Evolutionary conservation across 106 monocot genomes (phyloP).

Genomic region (Dioscorea alata): DNA sequence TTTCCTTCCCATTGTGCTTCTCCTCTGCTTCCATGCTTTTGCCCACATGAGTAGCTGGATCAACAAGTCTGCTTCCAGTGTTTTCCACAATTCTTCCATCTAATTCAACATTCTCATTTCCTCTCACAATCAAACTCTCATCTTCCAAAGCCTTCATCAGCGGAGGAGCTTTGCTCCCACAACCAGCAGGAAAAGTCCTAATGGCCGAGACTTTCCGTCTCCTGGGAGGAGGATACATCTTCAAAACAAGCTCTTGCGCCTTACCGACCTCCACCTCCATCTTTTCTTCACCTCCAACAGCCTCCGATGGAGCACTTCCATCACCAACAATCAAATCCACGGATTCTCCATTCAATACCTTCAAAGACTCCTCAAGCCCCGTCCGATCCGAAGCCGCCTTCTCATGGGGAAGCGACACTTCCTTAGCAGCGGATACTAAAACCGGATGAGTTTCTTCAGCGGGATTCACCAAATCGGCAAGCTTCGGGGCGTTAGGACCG

Average conservation of each 20-base stretch:
- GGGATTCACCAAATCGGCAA: background rate
- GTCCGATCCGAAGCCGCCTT: too few species aligned
- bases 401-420: background rate
- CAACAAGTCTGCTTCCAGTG: too few species aligned
- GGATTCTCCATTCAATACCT: too few species aligned
- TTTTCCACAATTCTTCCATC: too few species aligned
- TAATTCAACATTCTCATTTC: too few species aligned
- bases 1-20: too few species aligned
- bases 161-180: slow-evolving; percentile 12
- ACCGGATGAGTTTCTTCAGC: background rate
- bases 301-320: background rate
- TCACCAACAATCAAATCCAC: background rate
- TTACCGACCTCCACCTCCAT: background rate
- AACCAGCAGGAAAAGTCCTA: slow-evolving; percentile 42
- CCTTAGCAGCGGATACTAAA: background rate
- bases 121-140: too few species aligned
- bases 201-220: slow-evolving; percentile 33
- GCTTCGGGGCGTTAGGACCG: slow-evolving; percentile 1
- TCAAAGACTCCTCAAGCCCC: too few species aligned
- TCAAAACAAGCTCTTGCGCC: background rate
- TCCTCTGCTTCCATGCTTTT: too few species aligned
- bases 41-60: too few species aligned
- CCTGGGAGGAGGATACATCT: slow-evolving; percentile 31
- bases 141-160: background rate
- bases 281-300: background rate